Base-by-base conservation (phyloP, 805 yeast species). In the Candida boleticola region DNA sequence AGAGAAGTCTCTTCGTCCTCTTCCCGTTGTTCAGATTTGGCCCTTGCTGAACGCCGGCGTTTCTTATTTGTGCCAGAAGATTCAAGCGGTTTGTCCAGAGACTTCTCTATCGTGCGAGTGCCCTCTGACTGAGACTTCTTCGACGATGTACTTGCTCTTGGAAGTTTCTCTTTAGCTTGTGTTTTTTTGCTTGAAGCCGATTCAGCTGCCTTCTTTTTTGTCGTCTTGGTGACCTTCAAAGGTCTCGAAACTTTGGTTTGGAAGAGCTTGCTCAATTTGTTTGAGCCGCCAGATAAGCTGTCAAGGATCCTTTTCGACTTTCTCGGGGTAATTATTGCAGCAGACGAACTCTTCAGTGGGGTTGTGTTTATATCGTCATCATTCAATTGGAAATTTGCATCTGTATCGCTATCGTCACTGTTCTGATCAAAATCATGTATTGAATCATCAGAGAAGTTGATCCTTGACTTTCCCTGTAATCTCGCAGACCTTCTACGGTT, bases 301-400 rank as follows among this genome's bases (percentile, higher is more conserved):
- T 9, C 18, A 16, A 13, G 36, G 19, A 27, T 39, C 26, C 23
- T 25, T 18, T 26, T 21, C 13, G 30, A 44, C 36, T 36, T 18
- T 19, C 36, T 5, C 3, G 41, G 35, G 14, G 17, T 22, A 13
- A 20, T 38, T 16, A 32, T 31, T 18, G 35, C 11, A 4, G 35
- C 6, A 17, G 35, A 5, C 11, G 27, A 23, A 7, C 11, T 11
- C 20, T 42, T 41, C 22, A 41, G 39, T 14, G 55, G 52, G 35
- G 52, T 43, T 2, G 53, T 50, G 29, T 49, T 35, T n/a, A n/a
- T n/a, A n/a, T n/a, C n/a, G n/a, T n/a, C n/a, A n/a, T n/a, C n/a
- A n/a, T n/a, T n/a, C n/a, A n/a, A n/a, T n/a, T n/a, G n/a, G 13
- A 31, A 22, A 7, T 37, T 19, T 5, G 19, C 27, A 11, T 41